Conservation (phyloP, 352 stramenopile species). For the Phytophthora quininea region DNA sequence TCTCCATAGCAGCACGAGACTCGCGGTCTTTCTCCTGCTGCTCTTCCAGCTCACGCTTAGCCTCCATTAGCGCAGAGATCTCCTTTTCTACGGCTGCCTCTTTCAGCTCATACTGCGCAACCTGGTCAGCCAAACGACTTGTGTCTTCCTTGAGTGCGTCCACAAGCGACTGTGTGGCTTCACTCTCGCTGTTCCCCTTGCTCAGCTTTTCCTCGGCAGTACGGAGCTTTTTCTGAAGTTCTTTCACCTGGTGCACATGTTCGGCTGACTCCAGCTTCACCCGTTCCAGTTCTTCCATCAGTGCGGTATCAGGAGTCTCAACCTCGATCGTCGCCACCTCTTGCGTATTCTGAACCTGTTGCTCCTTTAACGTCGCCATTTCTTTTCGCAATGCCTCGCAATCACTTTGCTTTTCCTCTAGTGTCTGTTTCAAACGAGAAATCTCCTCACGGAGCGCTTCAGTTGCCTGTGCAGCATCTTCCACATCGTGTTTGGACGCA, state of each 20-base stretch:
- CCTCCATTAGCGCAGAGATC: slow-evolving; percentile 23
- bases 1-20: slow-evolving; percentile 31
- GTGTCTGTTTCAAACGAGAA: slow-evolving; percentile 15
- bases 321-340: slow-evolving; percentile 18
- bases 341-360: slow-evolving; percentile 17
- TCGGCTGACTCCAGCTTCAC: slow-evolving; percentile 66
- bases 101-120: slow-evolving; percentile 33
- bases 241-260: slow-evolving; percentile 43
- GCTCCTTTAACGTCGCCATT: slow-evolving; percentile 29
- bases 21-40: slow-evolving; percentile 34
- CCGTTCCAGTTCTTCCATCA: slow-evolving; percentile 67
- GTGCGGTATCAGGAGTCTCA: slow-evolving; percentile 23
- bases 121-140: slow-evolving; percentile 38
- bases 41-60: slow-evolving; percentile 34
- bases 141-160: slow-evolving; percentile 43
- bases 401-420: slow-evolving; percentile 24
- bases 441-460: slow-evolving; percentile 26
- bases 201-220: slow-evolving; percentile 26
- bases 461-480: slow-evolving; percentile 15
- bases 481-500: not conserved
- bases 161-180: slow-evolving; percentile 31
- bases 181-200: slow-evolving; percentile 26
- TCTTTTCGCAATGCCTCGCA: slow-evolving; percentile 34
- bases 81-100: slow-evolving; percentile 32
- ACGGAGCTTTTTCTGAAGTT: slow-evolving; percentile 47